A percentile compares a stretch with the other conserved stretches of the same genome.
Evolutionary conservation across 345 rosid species (phyloP).

Genomic region (Syzygium grande): DNA sequence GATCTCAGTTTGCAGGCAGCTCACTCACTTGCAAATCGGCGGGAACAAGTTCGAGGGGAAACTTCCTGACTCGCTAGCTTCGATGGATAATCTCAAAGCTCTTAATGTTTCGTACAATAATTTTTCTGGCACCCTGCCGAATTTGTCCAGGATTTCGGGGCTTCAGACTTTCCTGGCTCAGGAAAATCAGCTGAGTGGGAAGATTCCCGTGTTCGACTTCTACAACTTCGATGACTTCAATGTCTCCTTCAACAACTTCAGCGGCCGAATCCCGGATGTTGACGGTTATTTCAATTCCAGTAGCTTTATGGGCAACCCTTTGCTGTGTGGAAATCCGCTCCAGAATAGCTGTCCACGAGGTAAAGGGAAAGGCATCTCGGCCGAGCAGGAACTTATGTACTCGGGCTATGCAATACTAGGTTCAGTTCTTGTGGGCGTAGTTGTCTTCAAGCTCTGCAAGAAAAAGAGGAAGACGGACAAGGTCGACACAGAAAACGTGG

Average conservation of each 20-base stretch:
- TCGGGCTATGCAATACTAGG: conserved; percentile 32
- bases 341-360: conserved; percentile 13
- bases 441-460: conserved; percentile 9
- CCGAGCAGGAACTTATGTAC: conserved; percentile 23
- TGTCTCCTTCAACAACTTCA: conserved; percentile 44
- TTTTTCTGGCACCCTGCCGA: conserved; percentile 36
- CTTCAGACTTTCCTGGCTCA: conserved; percentile 28
- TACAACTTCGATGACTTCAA: conserved; percentile 32
- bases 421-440: conserved; percentile 7
- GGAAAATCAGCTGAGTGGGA: conserved; percentile 37
- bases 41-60: conserved; percentile 29
- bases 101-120: conserved; percentile 40
- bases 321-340: conserved; percentile 29
- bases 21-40: conserved; percentile 23
- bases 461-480: conserved; percentile 9
- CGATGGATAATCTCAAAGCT: conserved; percentile 23
- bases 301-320: conserved; percentile 35
- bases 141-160: conserved; percentile 25
- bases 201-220: conserved; percentile 36
- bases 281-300: conserved; percentile 3
- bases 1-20: conserved; percentile 32
- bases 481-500: conserved; percentile 3
- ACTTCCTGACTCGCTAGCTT: conserved; percentile 28
- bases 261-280: conserved; percentile 30
- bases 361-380: conserved; percentile 3